Evolutionary conservation across 208 protist species (phyloP), one percentile per base, ranked within the genome.

Genomic region (Acanthamoeba sp.): DNA sequence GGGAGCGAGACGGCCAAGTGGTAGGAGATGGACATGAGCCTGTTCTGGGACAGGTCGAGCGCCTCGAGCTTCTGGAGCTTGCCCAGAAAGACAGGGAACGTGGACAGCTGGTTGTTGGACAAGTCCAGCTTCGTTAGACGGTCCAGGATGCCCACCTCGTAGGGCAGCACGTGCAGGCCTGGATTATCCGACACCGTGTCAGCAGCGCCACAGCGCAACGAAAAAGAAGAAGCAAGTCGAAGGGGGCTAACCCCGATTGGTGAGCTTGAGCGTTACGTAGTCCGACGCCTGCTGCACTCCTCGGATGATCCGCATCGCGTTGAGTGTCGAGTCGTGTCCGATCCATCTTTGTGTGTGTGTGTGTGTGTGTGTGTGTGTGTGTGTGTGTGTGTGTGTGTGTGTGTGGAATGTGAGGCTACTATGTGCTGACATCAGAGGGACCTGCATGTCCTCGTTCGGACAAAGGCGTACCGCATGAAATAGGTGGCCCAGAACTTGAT

Each of bases 401-500:
- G 64, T 9, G 64, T 9, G 64, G 12, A 36, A 18, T 18, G 66
- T 32, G n/a, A 76, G 66, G 9, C n/a, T 9, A 14, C 45, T 50
- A 50, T 7, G 45, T 76, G 32, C 18, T 45, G 32, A 40, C 20
- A 45, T 40, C 71, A 45, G 71, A 80, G 14, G 24, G 24, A 34
- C n/a, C n/a, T 20, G 32, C 10, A 29, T 45, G n/a, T 40, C 14
- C 36, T 20, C 16, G n/a, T 80, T 14, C n/a, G 14, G n/a, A 16
- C 36, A 32, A 24, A 3, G 76, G 24, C n/a, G 24, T 59, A 88
- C 45, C 78, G 78, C 38, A 55, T 88, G 42, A 57, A 88, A 24
- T 88, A 88, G 29, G 50, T 42, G 42, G 45, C 50, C 78, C 78
- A 88, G 34, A 88, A 88, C 78, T 88, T 88, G 50, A 88, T 59